Base-by-base conservation (phyloP, 2,329 filamentous ascomycete species). In the Colletotrichum gigasporum region DNA sequence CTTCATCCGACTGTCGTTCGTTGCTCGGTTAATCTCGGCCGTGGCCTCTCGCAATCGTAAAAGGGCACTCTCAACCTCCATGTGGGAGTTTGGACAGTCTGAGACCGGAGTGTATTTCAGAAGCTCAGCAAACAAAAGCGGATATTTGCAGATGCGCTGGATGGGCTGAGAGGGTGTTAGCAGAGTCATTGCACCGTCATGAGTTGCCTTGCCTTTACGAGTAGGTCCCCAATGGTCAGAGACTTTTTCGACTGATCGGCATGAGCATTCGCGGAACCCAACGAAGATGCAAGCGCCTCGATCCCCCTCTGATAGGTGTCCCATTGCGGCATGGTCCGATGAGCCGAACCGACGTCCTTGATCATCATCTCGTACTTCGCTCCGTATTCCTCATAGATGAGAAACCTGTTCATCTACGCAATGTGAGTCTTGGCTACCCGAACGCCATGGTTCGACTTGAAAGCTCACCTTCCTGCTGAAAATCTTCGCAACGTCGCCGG, bases 121-220 rank as follows among this genome's bases (percentile, higher is more conserved):
- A 8, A 99, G 83, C 71, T 97, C 93, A 5, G 89, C 85, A 71
- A 98, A 94, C 2, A 98, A 82, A 4, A 99, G 82, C 10, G 93
- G 93, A 73, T 98, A 98, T 78, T 91, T 93, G 80, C 93, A 97
- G 20, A 97, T 87, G 58, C 95, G 87, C 77, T 99, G 95, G 18
- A 97, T 94, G 0, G 95, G 96, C 92, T 97, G 57, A 16, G 37
- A 37, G 12, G 14, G 32, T 55, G 59, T 69, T 67, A 67, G 41
- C 20, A 41, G n/a, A 30, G 32, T 16, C 4, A 8, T 18, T 11
- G 7, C 18, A 35, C 16, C 14, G 12, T n/a, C 16, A 26, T 51
- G 34, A 30, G 32, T n/a, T n/a, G n/a, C 48, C 76, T 68, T 70
- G 93, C 94, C 87, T 98, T 98, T 69, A 97, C 94, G 58, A 98